phyloP scores from a whole-genome alignment of 2,329 filamentous ascomycete species.

The Aureobasidium mangrovei region DNA sequence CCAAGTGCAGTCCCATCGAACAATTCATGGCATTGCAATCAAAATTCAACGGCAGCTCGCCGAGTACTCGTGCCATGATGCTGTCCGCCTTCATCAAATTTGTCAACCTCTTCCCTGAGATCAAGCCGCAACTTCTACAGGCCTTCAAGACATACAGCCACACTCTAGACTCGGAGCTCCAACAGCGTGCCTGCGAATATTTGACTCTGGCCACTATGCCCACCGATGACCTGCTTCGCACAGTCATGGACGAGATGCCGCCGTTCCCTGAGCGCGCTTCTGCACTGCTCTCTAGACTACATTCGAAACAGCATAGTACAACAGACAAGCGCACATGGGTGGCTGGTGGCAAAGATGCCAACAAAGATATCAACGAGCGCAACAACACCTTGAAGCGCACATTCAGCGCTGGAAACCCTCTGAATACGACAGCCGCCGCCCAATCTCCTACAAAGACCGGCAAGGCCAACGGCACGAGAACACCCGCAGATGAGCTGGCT shows the following conservation, averaged over 20 bases:
- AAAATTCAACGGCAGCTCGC: slow-evolving; percentile 82
- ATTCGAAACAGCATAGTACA: slow-evolving; percentile 79
- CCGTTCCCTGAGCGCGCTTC: slow-evolving; percentile 93
- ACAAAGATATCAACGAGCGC: slow-evolving; percentile 71
- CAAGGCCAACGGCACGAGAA: slow-evolving; percentile 28
- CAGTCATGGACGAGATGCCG: slow-evolving; percentile 97
- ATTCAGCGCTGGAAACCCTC: slow-evolving; percentile 49
- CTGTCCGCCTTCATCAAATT: slow-evolving; percentile 95
- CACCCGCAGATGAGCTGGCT: slow-evolving; percentile 54
- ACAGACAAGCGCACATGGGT: slow-evolving; percentile 97
- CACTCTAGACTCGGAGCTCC: slow-evolving; percentile 86
- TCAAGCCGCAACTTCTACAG: slow-evolving; percentile 86
- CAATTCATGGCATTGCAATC: slow-evolving; percentile 87
- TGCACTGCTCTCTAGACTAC: slow-evolving; percentile 79
- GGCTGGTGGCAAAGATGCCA: slow-evolving; percentile 92
- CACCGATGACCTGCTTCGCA: slow-evolving; percentile 83
- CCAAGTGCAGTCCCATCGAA: slow-evolving; percentile 90
- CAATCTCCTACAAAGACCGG: slow-evolving; percentile 26
- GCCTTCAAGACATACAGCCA: slow-evolving; percentile 91
- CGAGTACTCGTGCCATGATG: slow-evolving; percentile 85
- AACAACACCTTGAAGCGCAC: slow-evolving; percentile 76
- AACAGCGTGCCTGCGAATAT: slow-evolving; percentile 95
- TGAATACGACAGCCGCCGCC: slow-evolving; percentile 37
- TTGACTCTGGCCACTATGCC: slow-evolving; percentile 74
- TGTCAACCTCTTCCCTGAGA: slow-evolving; percentile 96